Evolutionary conservation across 208 protist species (phyloP).

Genomic region (Leishmania amazonensis): DNA sequence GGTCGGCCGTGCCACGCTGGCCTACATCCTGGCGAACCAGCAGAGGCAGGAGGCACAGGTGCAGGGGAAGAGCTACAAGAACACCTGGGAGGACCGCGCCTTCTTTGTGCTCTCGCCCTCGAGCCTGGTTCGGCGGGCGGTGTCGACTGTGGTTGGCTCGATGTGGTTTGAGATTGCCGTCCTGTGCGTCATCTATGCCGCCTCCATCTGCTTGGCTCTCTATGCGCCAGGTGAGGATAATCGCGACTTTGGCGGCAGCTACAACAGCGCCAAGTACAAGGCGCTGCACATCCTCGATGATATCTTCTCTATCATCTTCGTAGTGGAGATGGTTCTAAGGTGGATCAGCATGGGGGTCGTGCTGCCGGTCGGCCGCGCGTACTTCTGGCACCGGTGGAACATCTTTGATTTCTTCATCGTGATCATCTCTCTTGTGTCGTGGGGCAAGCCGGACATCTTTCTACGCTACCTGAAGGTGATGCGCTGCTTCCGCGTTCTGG

Average conservation of each 20-base stretch:
- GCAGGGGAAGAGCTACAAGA: slow-evolving; percentile 37
- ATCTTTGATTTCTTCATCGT: slow-evolving; percentile 90
- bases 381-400: slow-evolving; percentile 92
- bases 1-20: slow-evolving; percentile 86
- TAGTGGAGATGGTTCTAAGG: slow-evolving; percentile 89
- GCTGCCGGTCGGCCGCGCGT: slow-evolving; percentile 69
- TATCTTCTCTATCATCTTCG: slow-evolving; percentile 87
- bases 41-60: slow-evolving; percentile 55
- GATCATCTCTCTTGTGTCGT: slow-evolving; percentile 78
- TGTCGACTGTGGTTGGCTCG: slow-evolving; percentile 56
- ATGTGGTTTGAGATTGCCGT: slow-evolving; percentile 71
- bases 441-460: slow-evolving; percentile 40
- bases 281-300: slow-evolving; percentile 79
- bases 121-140: slow-evolving; percentile 54
- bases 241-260: slow-evolving; percentile 60
- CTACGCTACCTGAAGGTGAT: slow-evolving; percentile 83
- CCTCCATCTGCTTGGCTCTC: slow-evolving; percentile 78
- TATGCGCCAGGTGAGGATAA: slow-evolving; percentile 62
- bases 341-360: slow-evolving; percentile 88
- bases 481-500: slow-evolving; percentile 86
- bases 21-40: slow-evolving; percentile 84
- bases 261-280: slow-evolving; percentile 75
- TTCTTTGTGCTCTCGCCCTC: slow-evolving; percentile 67
- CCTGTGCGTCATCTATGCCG: slow-evolving; percentile 66
- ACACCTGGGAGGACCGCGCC: slow-evolving; percentile 71